phyloP scores from a whole-genome alignment of 176 grass and related monocot species.

The Cenchrus purpureus region DNA sequence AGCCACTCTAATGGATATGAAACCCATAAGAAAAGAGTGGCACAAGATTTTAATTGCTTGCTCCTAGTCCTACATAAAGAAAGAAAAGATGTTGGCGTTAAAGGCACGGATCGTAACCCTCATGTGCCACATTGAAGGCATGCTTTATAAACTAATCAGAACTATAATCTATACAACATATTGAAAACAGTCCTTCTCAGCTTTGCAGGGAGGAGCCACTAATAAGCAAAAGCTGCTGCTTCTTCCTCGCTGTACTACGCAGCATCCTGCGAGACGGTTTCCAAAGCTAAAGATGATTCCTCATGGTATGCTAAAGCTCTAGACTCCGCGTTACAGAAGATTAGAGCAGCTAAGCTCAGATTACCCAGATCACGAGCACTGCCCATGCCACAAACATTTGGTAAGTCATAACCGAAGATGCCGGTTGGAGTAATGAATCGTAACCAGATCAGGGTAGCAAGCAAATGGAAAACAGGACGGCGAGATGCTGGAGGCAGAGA shows the following conservation, averaged over 20 bases:
- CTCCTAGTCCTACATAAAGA: background rate
- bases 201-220: background rate
- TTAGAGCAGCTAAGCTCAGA: background rate
- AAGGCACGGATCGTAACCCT: background rate
- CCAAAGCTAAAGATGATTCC: slow-evolving; percentile 18
- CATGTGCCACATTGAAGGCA: background rate
- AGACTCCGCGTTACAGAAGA: background rate
- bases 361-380: background rate
- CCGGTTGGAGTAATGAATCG: background rate
- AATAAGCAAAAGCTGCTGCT: background rate
- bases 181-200: background rate
- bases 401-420: background rate
- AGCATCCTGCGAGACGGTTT: slow-evolving; percentile 18
- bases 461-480: background rate
- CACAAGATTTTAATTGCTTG: background rate
- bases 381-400: background rate
- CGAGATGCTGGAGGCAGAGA: background rate
- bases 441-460: background rate
- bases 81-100: background rate
- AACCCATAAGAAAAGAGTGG: too few relatives aligned
- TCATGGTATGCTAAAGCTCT: background rate
- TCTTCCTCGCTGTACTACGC: slow-evolving; percentile 12
- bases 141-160: background rate
- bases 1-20: too few relatives aligned
- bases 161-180: background rate